A percentile compares a stretch with the other conserved stretches of the same genome.
phyloP scores from a whole-genome alignment of 202 grass and related monocot genomes.

The Musa balbisiana region DNA sequence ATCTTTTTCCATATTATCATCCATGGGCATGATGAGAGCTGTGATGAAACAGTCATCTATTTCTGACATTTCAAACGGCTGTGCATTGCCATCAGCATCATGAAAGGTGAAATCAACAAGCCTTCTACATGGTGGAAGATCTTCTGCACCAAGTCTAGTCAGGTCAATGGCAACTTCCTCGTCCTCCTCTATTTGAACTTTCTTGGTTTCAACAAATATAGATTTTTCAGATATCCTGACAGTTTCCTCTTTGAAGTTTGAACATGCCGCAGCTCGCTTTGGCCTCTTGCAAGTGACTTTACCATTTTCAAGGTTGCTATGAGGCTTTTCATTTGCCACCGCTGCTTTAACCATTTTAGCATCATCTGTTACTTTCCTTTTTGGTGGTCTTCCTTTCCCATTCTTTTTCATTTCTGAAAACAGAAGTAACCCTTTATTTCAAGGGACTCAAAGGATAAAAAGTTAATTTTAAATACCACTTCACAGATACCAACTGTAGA shows the following conservation, averaged over 20 bases:
- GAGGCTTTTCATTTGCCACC: constrained; percentile 15
- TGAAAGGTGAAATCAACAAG: constrained; percentile 85
- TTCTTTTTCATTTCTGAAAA: constrained; percentile 54
- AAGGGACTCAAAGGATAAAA: no score
- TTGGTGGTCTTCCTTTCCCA: constrained; percentile 49
- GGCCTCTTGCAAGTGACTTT: constrained; percentile 52
- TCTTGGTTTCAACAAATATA: constrained; percentile 50
- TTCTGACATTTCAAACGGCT: constrained; percentile 98
- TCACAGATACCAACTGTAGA: no score
- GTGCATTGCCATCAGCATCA: constrained; percentile 74
- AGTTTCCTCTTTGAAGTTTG: constrained; percentile 84
- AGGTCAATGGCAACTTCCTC: constrained; percentile 76
- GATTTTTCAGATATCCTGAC: constrained; percentile 65
- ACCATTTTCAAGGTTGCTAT: constrained; percentile 36
- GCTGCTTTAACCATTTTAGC: constrained; percentile 23
- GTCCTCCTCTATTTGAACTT: constrained; percentile 64
- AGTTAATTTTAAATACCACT: no score
- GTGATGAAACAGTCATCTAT: constrained; percentile 89
- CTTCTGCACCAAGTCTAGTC: constrained; percentile 71
- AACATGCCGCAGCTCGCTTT: constrained; percentile 75
- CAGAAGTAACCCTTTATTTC: no score
- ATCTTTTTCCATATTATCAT: constrained; percentile 80
- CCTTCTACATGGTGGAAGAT: constrained; percentile 62
- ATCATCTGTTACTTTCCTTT: constrained; percentile 37
- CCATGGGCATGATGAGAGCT: constrained; percentile 79